Conservation (phyloP, 2,329 filamentous ascomycete genomes). For the Chaetomium sp. region DNA sequence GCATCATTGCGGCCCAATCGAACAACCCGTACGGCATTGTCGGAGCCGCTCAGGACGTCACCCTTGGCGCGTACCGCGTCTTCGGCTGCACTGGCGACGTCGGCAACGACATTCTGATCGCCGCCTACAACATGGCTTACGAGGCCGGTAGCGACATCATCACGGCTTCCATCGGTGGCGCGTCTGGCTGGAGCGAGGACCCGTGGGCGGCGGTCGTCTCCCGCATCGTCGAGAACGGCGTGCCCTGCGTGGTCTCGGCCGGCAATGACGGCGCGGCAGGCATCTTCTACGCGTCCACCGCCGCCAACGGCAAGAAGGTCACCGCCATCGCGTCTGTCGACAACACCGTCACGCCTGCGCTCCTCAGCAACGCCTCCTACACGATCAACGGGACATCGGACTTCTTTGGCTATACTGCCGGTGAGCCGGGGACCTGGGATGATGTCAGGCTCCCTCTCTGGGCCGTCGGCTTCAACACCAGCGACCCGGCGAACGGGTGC, state of each 20-base stretch:
- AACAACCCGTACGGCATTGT: constrained; percentile 58
- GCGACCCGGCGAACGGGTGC: constrained; percentile 54
- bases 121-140: constrained; percentile 61
- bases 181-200: constrained; percentile 56
- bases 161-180: constrained; percentile 56
- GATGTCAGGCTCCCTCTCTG: constrained; percentile 53
- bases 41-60: constrained; percentile 59
- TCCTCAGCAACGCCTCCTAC: constrained; percentile 49
- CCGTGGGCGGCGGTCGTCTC: constrained; percentile 54
- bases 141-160: constrained; percentile 62
- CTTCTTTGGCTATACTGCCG: constrained; percentile 49
- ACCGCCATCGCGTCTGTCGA: constrained; percentile 55
- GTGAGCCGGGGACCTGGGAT: constrained; percentile 47
- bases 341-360: constrained; percentile 47
- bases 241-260: constrained; percentile 56
- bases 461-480: constrained; percentile 53
- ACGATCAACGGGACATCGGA: constrained; percentile 41
- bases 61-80: constrained; percentile 58
- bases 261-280: constrained; percentile 53
- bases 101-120: constrained; percentile 60
- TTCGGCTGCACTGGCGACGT: constrained; percentile 57
- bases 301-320: constrained; percentile 51
- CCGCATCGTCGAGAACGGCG: constrained; percentile 55
- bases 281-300: constrained; percentile 53
- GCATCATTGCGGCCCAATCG: constrained; percentile 62